Evolutionary conservation across 2,329 filamentous ascomycete genomes (phyloP), one percentile per base, ranked within the genome.

Genomic region (Colletotrichum magnum): DNA sequence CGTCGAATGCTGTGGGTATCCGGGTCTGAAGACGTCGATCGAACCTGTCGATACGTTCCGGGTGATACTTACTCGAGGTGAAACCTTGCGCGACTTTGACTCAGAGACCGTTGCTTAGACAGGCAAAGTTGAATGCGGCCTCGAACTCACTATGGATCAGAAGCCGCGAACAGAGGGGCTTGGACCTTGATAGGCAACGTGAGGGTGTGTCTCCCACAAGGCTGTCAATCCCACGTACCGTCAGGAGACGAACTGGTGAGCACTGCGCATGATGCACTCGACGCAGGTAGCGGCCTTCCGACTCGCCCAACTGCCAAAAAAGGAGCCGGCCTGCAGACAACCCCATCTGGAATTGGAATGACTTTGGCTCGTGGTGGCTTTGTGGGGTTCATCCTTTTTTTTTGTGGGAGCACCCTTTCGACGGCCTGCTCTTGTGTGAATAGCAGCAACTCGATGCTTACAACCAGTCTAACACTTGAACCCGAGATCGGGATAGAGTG

Each of bases 191-290:
- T 12, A 15, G 18, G 36, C 45, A 41, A 24, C 50, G 39, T 24
- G 4, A 7, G 47, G 50, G 47, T 16, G 41, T 15, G 21, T 24
- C 56, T 43, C 56, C 28, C 32, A 21, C 32, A 36, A 36, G 32
- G 32, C 32, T 36, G 32, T 58, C 41, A 58, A 50, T 21, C 41
- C 36, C 9, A 6, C 24, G 24, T 48, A 47, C 45, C 7, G 4
- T 28, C 51, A 48, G 50, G 21, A 16, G 43, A 56, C 41, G 51
- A 45, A 54, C 50, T 47, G 39, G 50, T 54, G 39, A 54, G 59
- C 50, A 54, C 18, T 51, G 58, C 58, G 47, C 36, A n/a, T 41
- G 58, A 41, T 51, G 39, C n/a, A 13, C 41, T 26, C 6, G 47
- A 59, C 52, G 36, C 16, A 36, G 32, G 26, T 41, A 28, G 5